Conservation (phyloP, 2,329 filamentous ascomycete species). For the Aureobasidium sp. region DNA sequence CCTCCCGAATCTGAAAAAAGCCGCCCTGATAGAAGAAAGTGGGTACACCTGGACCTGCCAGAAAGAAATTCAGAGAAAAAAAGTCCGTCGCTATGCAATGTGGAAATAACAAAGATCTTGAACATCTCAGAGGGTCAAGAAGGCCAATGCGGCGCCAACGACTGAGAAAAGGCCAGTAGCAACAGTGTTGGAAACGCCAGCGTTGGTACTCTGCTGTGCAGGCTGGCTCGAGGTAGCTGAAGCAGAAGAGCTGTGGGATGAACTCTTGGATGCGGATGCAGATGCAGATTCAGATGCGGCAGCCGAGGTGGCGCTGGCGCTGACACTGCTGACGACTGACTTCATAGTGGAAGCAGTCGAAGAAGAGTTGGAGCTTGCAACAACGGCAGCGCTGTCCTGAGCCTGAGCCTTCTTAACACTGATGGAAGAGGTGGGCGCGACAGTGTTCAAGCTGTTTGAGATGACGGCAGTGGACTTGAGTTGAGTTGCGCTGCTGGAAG, state of each 20-base stretch:
- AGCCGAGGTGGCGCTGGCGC: background rate
- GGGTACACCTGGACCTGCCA: conserved; percentile 10
- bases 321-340: background rate
- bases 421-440: conserved; percentile 1
- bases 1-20: background rate
- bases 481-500: background rate
- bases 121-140: conserved; percentile 1
- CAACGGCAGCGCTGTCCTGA: conserved; percentile 1
- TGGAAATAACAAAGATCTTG: background rate
- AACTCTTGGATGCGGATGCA: background rate
- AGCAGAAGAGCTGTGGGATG: background rate
- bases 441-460: background rate
- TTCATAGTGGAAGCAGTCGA: background rate
- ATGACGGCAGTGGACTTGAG: conserved; percentile 7
- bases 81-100: conserved; percentile 9
- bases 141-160: background rate
- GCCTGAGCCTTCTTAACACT: conserved; percentile 10
- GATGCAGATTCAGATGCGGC: background rate
- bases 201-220: conserved; percentile 1
- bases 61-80: too few species aligned
- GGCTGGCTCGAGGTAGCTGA: background rate
- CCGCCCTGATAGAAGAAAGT: background rate
- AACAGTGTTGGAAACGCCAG: background rate
- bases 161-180: background rate
- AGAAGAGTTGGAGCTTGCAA: background rate